Conservation (phyloP, 2,329 filamentous ascomycete species). For the Pseudogymnoascus sp. region DNA sequence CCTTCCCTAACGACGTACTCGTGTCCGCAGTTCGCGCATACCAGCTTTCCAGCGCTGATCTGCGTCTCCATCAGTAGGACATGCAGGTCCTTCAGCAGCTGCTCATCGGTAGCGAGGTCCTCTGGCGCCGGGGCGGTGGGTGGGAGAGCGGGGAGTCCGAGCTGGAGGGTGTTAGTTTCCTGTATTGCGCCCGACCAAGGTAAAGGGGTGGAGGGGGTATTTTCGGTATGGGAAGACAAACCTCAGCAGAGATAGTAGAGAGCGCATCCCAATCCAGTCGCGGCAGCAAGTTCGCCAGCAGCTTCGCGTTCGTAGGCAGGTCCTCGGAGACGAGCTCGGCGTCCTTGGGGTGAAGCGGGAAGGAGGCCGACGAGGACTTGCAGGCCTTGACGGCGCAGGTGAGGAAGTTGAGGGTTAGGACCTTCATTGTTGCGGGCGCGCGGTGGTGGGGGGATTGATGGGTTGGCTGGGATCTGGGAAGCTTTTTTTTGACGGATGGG, state of each 20-base stretch:
- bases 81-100: conserved; percentile 70
- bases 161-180: conserved; percentile 41
- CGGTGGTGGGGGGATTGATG: not conserved
- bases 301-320: conserved; percentile 69
- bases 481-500: conserved; percentile 3
- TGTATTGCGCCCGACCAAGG: not conserved
- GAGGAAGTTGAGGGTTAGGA: conserved; percentile 92
- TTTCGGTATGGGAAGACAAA: too few species aligned
- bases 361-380: conserved; percentile 71
- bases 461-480: not conserved
- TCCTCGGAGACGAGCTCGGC: conserved; percentile 83
- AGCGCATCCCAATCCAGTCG: conserved; percentile 84
- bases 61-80: conserved; percentile 80
- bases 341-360: conserved; percentile 86
- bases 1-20: conserved; percentile 93
- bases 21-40: conserved; percentile 85
- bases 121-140: conserved; percentile 53
- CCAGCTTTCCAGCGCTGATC: conserved; percentile 78
- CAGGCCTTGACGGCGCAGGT: conserved; percentile 94
- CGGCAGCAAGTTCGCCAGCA: conserved; percentile 78
- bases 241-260: conserved; percentile 66
- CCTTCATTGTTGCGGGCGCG: conserved; percentile 60
- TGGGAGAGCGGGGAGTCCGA: conserved; percentile 70
- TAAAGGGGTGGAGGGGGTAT: too few species aligned
- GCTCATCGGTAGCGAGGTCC: conserved; percentile 56